Evolutionary conservation across 345 rosid species (phyloP).

Genomic region (Atalantia buxifolia): DNA sequence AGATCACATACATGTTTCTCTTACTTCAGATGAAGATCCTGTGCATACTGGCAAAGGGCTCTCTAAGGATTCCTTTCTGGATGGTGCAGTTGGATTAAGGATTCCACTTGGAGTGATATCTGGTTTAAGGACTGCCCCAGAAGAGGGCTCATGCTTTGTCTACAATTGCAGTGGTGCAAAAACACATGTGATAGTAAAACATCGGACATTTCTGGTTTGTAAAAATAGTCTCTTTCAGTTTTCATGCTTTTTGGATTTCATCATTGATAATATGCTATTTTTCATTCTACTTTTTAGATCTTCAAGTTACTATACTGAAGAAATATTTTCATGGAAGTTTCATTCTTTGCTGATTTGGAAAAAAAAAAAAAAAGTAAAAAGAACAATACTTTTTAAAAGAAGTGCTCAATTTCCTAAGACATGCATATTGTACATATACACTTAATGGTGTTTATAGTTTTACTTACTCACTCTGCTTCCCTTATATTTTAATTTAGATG

Average conservation of each 20-base stretch:
- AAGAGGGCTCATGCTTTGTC: conserved; percentile 84
- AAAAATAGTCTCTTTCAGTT: conserved; percentile 20
- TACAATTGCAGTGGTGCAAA: conserved; percentile 64
- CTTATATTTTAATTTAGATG: background rate
- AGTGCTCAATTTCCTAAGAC: background rate
- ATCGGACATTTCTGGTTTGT: conserved; percentile 90
- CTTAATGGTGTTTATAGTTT: background rate
- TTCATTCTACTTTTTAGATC: background rate
- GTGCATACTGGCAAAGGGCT: conserved; percentile 12
- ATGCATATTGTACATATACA: background rate
- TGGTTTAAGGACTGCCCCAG: conserved; percentile 71
- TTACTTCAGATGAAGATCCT: conserved; percentile 40
- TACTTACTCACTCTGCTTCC: background rate
- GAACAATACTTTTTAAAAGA: background rate
- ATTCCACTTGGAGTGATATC: conserved; percentile 64
- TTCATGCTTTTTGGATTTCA: conserved; percentile 8
- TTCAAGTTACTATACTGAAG: background rate
- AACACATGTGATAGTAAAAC: conserved; percentile 87
- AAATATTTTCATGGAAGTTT: background rate
- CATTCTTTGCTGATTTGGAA: background rate
- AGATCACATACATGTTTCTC: conserved; percentile 75
- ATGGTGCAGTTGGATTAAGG: conserved; percentile 32
- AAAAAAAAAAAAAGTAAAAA: background rate
- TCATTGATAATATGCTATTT: conserved; percentile 11
- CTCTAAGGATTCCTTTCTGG: conserved; percentile 18